Evolutionary conservation across 805 yeast species (phyloP).

Genomic region (Pichia nakasei): DNA sequence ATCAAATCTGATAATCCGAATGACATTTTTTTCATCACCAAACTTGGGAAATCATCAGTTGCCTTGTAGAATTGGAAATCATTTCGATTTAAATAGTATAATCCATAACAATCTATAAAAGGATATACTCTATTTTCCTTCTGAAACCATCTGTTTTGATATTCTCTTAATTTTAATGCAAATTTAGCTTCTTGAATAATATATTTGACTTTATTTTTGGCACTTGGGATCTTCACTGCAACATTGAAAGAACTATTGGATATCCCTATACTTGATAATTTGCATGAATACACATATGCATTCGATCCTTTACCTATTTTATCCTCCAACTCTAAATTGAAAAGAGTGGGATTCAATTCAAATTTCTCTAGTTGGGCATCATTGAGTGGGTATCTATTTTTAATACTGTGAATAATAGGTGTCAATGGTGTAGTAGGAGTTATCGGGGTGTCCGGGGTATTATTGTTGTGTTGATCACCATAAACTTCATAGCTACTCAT

Average conservation of each 20-base stretch:
- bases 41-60: slow-evolving; percentile 21
- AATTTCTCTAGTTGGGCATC: slow-evolving; percentile 12
- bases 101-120: slow-evolving; percentile 23
- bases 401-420: background rate
- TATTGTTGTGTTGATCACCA: background rate
- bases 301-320: slow-evolving; percentile 24
- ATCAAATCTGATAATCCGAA: slow-evolving; percentile 21
- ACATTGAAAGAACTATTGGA: slow-evolving; percentile 7
- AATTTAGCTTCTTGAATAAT: slow-evolving; percentile 23
- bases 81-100: slow-evolving; percentile 19
- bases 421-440: slow-evolving; percentile 5
- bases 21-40: slow-evolving; percentile 23
- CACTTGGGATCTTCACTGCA: slow-evolving; percentile 25
- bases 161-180: slow-evolving; percentile 14
- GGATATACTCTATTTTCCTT: slow-evolving; percentile 13
- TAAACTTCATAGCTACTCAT: background rate
- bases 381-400: slow-evolving; percentile 12
- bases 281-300: slow-evolving; percentile 21
- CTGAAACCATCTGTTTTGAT: slow-evolving; percentile 13
- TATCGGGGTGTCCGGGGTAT: background rate
- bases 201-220: slow-evolving; percentile 17
- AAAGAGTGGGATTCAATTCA: slow-evolving; percentile 15
- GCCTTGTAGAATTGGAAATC: slow-evolving; percentile 19
- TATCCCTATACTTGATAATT: slow-evolving; percentile 11
- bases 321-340: slow-evolving; percentile 13